Evolutionary conservation across 768 basidiomycete species (phyloP), one percentile per base, ranked within the genome.

Genomic region (Suillus spraguei): DNA sequence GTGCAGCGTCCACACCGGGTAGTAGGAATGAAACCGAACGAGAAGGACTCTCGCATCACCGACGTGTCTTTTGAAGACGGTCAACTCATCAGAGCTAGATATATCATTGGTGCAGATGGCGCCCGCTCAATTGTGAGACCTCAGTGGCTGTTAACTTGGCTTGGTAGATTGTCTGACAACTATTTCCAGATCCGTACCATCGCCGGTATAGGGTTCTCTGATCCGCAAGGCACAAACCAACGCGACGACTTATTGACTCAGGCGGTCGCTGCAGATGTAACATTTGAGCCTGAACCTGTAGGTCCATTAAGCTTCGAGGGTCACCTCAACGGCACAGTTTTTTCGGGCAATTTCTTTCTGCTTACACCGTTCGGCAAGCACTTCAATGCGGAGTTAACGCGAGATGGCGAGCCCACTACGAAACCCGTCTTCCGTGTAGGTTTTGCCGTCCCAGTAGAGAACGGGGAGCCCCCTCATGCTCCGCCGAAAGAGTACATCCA

Each of bases 31-130:
- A 73, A 70, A 59, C 65, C 67, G 10, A 77, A 74, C 58, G 61
- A 65, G 13, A 65, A 66, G 17, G 71, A 78, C 35, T 6, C 62
- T 17, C 70, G 69, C 10, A 28, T 79, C 13, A 75, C 69, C 9
- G 76, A 82, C 11, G 82, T 82, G 16, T 67, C 70, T 0, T 84
- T 86, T 66, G 81, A 84, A 28, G 76, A 78, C 49, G 84, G 84
- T 4, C 76, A 76, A 41, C 67, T 75, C 16, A 76, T 85, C 33
- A 76, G 68, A 5, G 70, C 83, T 17, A 77, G 76, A 41, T 84
- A 83, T 68, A 78, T 85, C 4, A 68, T 85, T 39, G 84, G 81
- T 24, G 83, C 84, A 9, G 85, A 86, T 67, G 84, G 85, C 6
- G 72, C 82, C 4, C 76, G 70, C 60, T 86, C 84, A 1, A 65